These are phyloP conservation scores for Pythium folliculosum DNA, from an alignment of 352 stramenopile genomes.

Conservation along the genomic window DNA sequence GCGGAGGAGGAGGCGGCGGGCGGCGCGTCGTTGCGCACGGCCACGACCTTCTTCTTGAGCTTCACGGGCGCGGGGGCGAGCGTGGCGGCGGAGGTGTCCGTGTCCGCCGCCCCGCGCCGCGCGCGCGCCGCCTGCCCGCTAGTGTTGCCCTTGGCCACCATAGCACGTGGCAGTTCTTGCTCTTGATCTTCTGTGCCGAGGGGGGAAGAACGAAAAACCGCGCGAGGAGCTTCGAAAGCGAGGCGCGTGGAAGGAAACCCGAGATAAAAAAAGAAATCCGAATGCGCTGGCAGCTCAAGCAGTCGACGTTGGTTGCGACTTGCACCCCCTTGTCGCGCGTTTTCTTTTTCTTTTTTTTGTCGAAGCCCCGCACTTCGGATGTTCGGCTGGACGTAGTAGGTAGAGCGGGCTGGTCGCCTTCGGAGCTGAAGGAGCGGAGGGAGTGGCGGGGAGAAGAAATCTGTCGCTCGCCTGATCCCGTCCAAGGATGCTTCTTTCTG, in stretches of 20 bases:
- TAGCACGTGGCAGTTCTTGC: not conserved
- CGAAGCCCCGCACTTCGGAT: conserved; percentile 1
- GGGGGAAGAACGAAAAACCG: not conserved
- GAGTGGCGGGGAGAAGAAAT: not conserved
- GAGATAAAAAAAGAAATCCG: conserved; percentile 24
- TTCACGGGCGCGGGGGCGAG: conserved; percentile 11
- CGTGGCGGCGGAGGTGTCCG: not conserved
- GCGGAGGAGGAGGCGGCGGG: not conserved
- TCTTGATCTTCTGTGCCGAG: conserved; percentile 7
- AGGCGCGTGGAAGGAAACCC: not conserved
- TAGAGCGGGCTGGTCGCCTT: too few species aligned
- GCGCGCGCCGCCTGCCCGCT: conserved; percentile 4
- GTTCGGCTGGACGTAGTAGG: not conserved
- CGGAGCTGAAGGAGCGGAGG: not conserved
- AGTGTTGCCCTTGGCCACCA: conserved; percentile 15
- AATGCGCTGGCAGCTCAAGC: not conserved
- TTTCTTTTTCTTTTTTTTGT: conserved; percentile 19
- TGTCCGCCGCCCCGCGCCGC: not conserved
- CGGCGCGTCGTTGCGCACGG: conserved; percentile 5
- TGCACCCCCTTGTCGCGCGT: conserved; percentile 9
- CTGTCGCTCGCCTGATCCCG: not conserved
- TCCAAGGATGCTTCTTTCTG: conserved; percentile 3
- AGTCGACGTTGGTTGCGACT: not conserved
- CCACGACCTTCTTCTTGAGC: conserved; percentile 27
- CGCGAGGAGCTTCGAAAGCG: not conserved